A percentile compares a stretch with the other conserved stretches of the same genome.
These are phyloP conservation scores for Pythium vanterpoolii DNA, from an alignment of 352 stramenopile species.

Conservation along the genomic window DNA sequence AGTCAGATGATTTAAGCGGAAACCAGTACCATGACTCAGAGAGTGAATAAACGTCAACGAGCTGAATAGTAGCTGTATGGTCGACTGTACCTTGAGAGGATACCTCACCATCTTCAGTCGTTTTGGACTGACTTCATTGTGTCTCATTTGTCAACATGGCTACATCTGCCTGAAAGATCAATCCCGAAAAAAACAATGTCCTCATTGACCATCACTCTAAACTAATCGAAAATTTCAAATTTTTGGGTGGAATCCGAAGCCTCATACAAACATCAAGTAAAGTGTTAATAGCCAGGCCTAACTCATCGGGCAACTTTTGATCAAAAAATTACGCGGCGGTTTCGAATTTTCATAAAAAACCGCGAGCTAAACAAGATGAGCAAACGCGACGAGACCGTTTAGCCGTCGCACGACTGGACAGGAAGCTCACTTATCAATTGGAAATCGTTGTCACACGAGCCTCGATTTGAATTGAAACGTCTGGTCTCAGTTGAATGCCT, in stretches of 20 bases:
- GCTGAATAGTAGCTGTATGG: no score
- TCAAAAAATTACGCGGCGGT: neutral
- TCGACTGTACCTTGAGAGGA: no score
- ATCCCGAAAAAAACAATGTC: neutral
- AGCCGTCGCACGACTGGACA: neutral
- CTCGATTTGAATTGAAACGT: neutral
- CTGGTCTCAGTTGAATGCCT: neutral
- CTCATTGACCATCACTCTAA: neutral
- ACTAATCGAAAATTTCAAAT: neutral
- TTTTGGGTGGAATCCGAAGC: neutral
- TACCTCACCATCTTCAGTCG: no score
- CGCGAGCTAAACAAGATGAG: neutral
- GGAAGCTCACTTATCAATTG: conserved; percentile 7
- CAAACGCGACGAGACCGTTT: neutral
- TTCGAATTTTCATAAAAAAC: neutral
- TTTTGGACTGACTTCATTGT: no score
- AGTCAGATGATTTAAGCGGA: no score
- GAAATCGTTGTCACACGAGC: neutral
- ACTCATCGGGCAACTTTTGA: neutral
- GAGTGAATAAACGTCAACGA: no score
- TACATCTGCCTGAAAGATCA: neutral
- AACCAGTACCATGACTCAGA: no score
- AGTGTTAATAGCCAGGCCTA: neutral
- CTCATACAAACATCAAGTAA: neutral
- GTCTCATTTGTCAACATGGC: neutral